A percentile compares a stretch with the other conserved stretches of the same genome.
Conservation (phyloP, 345 rosid species). For the Eucalyptus virginea region DNA sequence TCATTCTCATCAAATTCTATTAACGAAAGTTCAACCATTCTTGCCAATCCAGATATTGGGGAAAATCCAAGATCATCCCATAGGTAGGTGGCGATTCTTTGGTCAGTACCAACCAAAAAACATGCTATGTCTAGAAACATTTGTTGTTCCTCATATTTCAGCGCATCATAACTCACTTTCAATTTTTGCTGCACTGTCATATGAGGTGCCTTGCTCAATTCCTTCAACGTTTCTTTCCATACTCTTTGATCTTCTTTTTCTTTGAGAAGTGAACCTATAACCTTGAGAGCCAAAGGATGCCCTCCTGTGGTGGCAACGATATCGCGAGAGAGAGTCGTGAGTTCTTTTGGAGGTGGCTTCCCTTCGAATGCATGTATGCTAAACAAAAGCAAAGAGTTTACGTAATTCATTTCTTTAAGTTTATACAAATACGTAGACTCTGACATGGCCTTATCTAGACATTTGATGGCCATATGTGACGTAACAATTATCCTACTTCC, state of each 20-base stretch:
- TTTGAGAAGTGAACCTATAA: not conserved
- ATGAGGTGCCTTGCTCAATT: not conserved
- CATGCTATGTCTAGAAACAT: not conserved
- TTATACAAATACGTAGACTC: not conserved
- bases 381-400: not conserved
- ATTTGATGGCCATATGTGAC: too few relatives aligned
- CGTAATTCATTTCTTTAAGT: fast-evolving
- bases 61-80: not conserved
- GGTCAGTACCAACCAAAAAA: not conserved
- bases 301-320: not conserved
- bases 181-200: not conserved
- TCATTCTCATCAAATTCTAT: not conserved
- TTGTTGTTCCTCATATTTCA: fast-evolving
- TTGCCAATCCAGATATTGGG: not conserved
- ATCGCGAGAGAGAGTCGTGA: not conserved
- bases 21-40: not conserved
- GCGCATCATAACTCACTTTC: not conserved
- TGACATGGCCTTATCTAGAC: not conserved
- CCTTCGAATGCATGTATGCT: not conserved
- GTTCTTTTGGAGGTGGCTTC: not conserved
- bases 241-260: too few relatives aligned
- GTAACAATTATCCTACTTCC: not conserved
- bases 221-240: not conserved
- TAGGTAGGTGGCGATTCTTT: not conserved
- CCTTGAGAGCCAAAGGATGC: not conserved